Evolutionary conservation across 768 basidiomycete species (phyloP), one percentile per base, ranked within the genome.

Genomic region (Termitomyces heimii): DNA sequence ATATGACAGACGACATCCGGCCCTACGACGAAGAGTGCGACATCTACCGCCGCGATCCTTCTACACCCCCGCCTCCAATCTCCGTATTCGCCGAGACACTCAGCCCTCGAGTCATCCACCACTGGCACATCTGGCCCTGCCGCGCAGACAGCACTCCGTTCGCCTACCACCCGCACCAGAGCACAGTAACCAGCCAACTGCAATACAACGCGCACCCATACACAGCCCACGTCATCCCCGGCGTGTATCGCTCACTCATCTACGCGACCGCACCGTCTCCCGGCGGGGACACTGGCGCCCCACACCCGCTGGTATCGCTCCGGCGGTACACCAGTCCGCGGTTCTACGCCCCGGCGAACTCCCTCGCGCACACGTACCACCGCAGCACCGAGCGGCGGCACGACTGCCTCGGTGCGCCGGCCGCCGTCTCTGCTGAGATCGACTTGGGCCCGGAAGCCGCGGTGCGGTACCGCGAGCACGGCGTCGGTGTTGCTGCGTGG

Each of bases 401-500:
- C 39, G 39, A 20, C n/a, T 40, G 20, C 39, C 39, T 40, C n/a
- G 39, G 39, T 13, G n/a, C 3, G n/a, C 39, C 39, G 39, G 8
- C n/a, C 20, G n/a, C 18, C 7, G 2, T 40, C 8, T 40, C 39
- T 9, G n/a, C 39, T 8, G 8, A 7, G n/a, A 20, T 40, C 5
- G 18, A 40, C 8, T 1, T 40, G 39, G 39, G 39, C 39, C 7
- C 47, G 26, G 52, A 58, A 4, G 59, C 37, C 13, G 61, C 55
- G 54, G 50, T 46, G 18, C 50, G 59, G n/a, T 66, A 63, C 53
- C 43, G 57, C 20, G 65, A 48, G 44, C 63, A 53, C 4, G 79
- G 76, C 9, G 65, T 84, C 35, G 67, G 69, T 14, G 74, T 81
- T 20, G 76, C 86, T 34, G 73, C 81, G 10, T 89, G 83, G 83